Evolutionary conservation across 2,329 filamentous ascomycete species (phyloP), one percentile per base, ranked within the genome.

Genomic region (Trichoderma sp.): DNA sequence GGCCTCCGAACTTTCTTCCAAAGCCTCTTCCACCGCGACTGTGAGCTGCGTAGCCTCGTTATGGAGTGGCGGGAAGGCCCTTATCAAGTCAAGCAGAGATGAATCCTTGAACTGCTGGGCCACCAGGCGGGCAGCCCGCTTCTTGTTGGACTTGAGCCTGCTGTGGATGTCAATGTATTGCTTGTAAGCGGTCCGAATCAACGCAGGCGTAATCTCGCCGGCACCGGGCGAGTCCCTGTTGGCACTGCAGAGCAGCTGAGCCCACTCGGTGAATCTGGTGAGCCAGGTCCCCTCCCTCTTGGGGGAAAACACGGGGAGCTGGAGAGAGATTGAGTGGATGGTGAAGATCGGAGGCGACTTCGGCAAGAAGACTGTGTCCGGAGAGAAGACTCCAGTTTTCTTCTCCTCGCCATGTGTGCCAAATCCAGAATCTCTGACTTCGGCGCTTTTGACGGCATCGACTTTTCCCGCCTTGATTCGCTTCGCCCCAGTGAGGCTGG

Each of bases 201-300:
- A 43, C 1, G 34, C 52, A 7, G 72, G 67, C 2, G 71, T 73
- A 19, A 77, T 71, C 41, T 66, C 62, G 26, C 66, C 43, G 30
- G 68, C 50, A 19, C 68, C 66, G 5, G 69, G 65, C 14, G 58
- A 45, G 60, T 39, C 12, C 12, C 12, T 39, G 34, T 78, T 78
- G 61, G 66, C 65, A 3, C 64, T 52, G 57, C 68, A 71, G 44
- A 79, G 76, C 5, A 71, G 69, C 15, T 71, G 70, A 30, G 71
- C 68, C 77, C 77, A 79, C 58, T 74, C 74, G 56, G 73, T 71
- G 63, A 78, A 74, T 56, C 76, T 69, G n/a, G 68, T 68, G n/a
- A 68, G 66, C 77, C 77, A 79, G 4, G 75, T 74, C 10, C 74
- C 74, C 15, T 73, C 69, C 26, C 70, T 70, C 51, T 70, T 72